A percentile compares a stretch with the other conserved stretches of the same genome.
Evolutionary conservation across 176 grass and related monocot genomes (phyloP).

Genomic region (Dactylis glomerata): DNA sequence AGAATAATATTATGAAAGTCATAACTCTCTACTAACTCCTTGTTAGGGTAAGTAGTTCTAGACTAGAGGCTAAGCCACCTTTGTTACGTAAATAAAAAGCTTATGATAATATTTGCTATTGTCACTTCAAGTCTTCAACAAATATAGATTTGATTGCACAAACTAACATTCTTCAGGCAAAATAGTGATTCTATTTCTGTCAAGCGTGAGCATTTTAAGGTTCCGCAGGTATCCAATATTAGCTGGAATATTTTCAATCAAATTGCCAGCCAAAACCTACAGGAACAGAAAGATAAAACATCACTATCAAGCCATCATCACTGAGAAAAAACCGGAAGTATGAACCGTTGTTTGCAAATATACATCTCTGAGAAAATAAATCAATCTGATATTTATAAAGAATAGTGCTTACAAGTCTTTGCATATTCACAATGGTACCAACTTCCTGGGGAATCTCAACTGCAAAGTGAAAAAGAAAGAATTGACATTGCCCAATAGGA

Average conservation of each 20-base stretch:
- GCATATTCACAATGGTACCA: slow-evolving; percentile 69
- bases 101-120: slow-evolving; percentile 6
- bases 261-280: slow-evolving; percentile 86
- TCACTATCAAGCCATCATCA: slow-evolving; percentile 10
- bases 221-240: slow-evolving; percentile 79
- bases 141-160: slow-evolving; percentile 3
- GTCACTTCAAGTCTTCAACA: neutral
- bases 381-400: slow-evolving; percentile 22
- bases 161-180: slow-evolving; percentile 95
- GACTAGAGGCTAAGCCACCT: neutral
- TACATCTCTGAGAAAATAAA: slow-evolving; percentile 26
- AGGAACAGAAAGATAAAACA: slow-evolving; percentile 33
- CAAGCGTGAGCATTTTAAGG: slow-evolving; percentile 87
- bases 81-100: slow-evolving; percentile 8
- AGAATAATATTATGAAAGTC: neutral
- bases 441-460: slow-evolving; percentile 68
- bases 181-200: slow-evolving; percentile 70
- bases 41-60: slow-evolving; percentile 6
- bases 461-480: slow-evolving; percentile 47
- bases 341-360: slow-evolving; percentile 21
- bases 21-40: neutral
- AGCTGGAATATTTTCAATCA: slow-evolving; percentile 70
- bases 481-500: slow-evolving; percentile 23
- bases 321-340: neutral
- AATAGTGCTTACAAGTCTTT: slow-evolving; percentile 77